These are phyloP conservation scores for Neoboletus magnificus DNA, from an alignment of 768 basidiomycete species.

Conservation along the genomic window DNA sequence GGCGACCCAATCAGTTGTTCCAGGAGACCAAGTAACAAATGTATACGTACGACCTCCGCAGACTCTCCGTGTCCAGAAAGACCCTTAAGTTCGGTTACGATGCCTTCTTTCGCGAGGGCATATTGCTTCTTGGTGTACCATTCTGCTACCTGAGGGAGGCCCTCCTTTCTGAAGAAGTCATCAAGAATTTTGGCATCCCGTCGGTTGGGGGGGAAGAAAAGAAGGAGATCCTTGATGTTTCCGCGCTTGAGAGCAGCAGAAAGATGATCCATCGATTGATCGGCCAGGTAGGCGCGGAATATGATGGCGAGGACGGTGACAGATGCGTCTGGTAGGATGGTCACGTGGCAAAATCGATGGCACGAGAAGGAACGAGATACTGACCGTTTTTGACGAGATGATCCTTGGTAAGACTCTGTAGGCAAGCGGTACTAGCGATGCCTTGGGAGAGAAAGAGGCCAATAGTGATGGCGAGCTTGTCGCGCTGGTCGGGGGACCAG, in stretches of 20 bases:
- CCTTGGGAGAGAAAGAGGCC: slow-evolving; percentile 85
- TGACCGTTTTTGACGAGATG: slow-evolving; percentile 93
- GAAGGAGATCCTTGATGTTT: slow-evolving; percentile 78
- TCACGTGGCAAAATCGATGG: slow-evolving; percentile 7
- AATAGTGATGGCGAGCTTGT: slow-evolving; percentile 78
- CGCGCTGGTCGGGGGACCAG: slow-evolving; percentile 72
- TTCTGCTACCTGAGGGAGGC: slow-evolving; percentile 77
- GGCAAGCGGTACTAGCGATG: slow-evolving; percentile 70
- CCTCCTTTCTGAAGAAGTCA: slow-evolving; percentile 81
- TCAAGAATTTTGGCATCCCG: slow-evolving; percentile 72
- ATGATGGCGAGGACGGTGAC: slow-evolving; percentile 71
- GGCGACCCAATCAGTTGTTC: slow-evolving; percentile 8
- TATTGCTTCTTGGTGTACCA: slow-evolving; percentile 94
- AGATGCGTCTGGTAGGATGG: slow-evolving; percentile 58
- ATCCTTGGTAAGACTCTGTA: slow-evolving; percentile 85
- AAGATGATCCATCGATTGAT: slow-evolving; percentile 89
- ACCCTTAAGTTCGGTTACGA: slow-evolving; percentile 66
- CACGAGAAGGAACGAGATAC: slow-evolving; percentile 7
- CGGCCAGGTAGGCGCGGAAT: slow-evolving; percentile 76
- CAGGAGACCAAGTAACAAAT: not conserved
- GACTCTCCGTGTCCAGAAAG: slow-evolving; percentile 68
- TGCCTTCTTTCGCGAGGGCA: slow-evolving; percentile 73
- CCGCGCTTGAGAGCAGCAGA: slow-evolving; percentile 77
- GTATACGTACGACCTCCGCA: slow-evolving; percentile 56
- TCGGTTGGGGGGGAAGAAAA: slow-evolving; percentile 85